Evolutionary conservation across 2,329 filamentous ascomycete genomes (phyloP).

Genomic region (Trichoderma sp.): DNA sequence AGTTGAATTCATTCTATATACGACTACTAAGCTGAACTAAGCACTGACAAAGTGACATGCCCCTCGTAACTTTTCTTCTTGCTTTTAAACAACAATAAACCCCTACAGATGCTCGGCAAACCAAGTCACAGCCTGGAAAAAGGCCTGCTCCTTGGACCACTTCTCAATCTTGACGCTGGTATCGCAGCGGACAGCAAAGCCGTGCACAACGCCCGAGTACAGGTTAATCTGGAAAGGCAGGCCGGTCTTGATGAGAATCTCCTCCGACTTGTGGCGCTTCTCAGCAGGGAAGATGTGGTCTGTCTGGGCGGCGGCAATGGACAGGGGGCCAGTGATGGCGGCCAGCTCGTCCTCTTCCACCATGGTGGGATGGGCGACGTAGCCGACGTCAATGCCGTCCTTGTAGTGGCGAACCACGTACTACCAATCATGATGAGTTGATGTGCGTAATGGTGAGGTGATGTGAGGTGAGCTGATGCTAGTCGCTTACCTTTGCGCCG

Average conservation of each 20-base stretch:
- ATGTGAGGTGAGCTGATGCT: neutral
- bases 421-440: conserved; percentile 32
- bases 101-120: conserved; percentile 51
- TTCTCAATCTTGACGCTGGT: conserved; percentile 52
- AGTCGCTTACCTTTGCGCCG: conserved; percentile 60
- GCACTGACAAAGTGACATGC: neutral
- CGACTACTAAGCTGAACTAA: neutral
- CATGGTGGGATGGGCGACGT: conserved; percentile 73
- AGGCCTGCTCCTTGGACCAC: conserved; percentile 79
- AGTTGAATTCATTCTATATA: neutral
- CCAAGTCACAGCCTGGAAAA: conserved; percentile 74
- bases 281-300: conserved; percentile 64
- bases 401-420: conserved; percentile 65
- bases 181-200: conserved; percentile 71
- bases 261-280: conserved; percentile 63
- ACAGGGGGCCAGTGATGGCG: conserved; percentile 63
- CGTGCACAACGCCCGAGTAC: conserved; percentile 68
- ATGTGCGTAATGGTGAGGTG: neutral
- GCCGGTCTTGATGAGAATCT: conserved; percentile 53
- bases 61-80: neutral
- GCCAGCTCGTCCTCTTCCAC: conserved; percentile 64
- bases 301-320: conserved; percentile 63
- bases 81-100: neutral
- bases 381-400: conserved; percentile 66
- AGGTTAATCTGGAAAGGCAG: conserved; percentile 74